phyloP scores from a whole-genome alignment of 23 red algal genomes.

The Cyanidiococcus yangmingshanensis region DNA sequence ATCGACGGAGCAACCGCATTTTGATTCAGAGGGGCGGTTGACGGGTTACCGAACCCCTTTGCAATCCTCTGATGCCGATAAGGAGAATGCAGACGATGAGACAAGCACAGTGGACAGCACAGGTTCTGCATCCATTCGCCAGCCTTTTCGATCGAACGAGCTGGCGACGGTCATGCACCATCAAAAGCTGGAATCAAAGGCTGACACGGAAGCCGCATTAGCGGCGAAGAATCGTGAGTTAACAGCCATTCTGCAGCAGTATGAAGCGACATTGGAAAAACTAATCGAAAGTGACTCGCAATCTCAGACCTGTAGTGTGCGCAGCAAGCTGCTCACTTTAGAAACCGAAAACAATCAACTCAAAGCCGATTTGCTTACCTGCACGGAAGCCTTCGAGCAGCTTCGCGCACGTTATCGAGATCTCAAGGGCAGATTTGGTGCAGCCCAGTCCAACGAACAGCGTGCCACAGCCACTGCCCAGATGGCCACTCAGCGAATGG shows the following conservation, averaged over 20 bases:
- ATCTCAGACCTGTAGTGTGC: background rate
- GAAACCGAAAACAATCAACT: constrained; percentile 7
- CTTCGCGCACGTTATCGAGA: background rate
- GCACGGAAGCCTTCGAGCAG: constrained; percentile 17
- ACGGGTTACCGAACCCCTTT: no score
- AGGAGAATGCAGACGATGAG: background rate
- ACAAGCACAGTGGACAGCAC: no score
- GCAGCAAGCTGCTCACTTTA: background rate
- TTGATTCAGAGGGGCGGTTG: no score
- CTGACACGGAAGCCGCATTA: background rate
- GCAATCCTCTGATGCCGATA: no score
- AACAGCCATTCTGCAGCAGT: constrained; percentile 1
- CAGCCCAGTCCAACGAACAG: background rate
- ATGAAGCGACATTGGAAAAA: constrained; percentile 4
- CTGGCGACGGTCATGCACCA: no score
- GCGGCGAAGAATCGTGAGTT: background rate
- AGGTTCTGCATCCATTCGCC: no score
- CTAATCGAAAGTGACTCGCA: background rate
- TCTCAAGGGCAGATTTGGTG: background rate
- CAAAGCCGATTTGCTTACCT: constrained; percentile 6
- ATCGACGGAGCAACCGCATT: no score
- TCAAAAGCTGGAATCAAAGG: no score
- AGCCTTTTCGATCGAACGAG: no score
- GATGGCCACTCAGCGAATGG: background rate
- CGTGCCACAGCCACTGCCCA: background rate